phyloP scores from a whole-genome alignment of 768 basidiomycete genomes.

The Lyophyllum atratum region DNA sequence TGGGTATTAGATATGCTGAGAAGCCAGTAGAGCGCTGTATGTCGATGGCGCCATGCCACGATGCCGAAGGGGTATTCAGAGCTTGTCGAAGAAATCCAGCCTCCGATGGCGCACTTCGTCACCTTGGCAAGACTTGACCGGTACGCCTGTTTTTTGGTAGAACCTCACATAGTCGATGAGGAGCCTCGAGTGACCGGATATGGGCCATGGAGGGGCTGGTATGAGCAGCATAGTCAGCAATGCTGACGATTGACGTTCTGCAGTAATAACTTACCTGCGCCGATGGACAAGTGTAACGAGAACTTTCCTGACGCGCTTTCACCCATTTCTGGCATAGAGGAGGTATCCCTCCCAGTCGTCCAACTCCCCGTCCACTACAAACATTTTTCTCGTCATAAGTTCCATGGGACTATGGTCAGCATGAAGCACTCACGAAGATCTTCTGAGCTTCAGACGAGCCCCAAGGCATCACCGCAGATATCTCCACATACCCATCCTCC shows the following conservation, averaged over 20 bases:
- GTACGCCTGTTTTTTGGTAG: constrained; percentile 8
- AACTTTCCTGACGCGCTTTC: neutral
- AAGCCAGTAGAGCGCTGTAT: no score
- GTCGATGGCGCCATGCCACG: no score
- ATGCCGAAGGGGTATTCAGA: no score
- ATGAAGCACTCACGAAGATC: neutral
- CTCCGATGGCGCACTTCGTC: neutral
- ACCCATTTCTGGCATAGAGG: neutral
- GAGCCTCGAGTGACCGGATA: neutral
- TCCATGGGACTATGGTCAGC: no score
- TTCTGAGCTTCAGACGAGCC: neutral
- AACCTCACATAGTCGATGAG: constrained; percentile 18
- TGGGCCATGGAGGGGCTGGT: neutral
- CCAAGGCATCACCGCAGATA: constrained; percentile 5
- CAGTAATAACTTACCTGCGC: constrained; percentile 1
- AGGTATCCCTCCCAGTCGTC: neutral
- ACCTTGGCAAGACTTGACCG: neutral
- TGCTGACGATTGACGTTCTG: neutral
- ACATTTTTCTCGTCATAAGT: no score
- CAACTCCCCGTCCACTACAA: constrained; percentile 15
- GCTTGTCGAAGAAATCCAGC: neutral
- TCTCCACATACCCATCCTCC: constrained; percentile 22
- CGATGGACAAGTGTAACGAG: neutral
- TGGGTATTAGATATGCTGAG: neutral
- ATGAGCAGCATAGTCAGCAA: constrained; percentile 1